These are phyloP conservation scores for Huntiella bhutanensis DNA, from an alignment of 2,329 filamentous ascomycete species.

Conservation along the genomic window DNA sequence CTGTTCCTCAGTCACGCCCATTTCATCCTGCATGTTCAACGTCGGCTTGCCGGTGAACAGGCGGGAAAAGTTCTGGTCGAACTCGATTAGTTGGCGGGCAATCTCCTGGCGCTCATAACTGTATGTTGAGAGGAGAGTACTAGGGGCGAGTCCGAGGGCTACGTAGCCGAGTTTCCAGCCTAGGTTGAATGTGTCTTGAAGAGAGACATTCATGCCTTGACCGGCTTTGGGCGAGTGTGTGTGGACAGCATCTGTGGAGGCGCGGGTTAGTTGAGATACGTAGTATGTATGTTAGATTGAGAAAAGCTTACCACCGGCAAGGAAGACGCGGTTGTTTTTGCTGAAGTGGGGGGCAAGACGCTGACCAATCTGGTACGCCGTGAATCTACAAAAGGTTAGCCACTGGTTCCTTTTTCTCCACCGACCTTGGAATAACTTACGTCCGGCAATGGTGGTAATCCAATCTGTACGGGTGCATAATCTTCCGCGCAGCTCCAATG, in stretches of 20 bases:
- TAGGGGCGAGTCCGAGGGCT: conserved; percentile 20
- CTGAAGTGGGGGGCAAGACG: conserved; percentile 37
- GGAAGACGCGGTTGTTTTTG: conserved; percentile 37
- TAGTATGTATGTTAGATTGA: conserved; percentile 17
- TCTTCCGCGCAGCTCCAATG: conserved; percentile 40
- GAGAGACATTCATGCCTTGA: conserved; percentile 48
- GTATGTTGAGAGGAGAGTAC: conserved; percentile 28
- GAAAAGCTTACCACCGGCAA: conserved; percentile 37
- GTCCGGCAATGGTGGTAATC: conserved; percentile 44
- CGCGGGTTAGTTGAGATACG: background rate
- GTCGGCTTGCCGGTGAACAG: conserved; percentile 34
- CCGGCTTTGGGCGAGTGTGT: conserved; percentile 34
- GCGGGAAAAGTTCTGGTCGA: conserved; percentile 28
- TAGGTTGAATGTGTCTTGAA: conserved; percentile 40
- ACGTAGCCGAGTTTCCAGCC: conserved; percentile 30
- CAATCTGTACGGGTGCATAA: conserved; percentile 47
- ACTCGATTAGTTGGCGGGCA: conserved; percentile 26
- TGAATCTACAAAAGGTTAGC: conserved; percentile 30
- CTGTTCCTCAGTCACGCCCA: conserved; percentile 40
- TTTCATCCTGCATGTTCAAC: conserved; percentile 41
- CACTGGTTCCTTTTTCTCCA: conserved; percentile 9
- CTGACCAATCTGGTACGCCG: conserved; percentile 45
- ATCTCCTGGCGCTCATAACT: conserved; percentile 30
- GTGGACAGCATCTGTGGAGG: conserved; percentile 26
- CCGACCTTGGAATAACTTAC: conserved; percentile 14